Evolutionary conservation across 1,284 basidiomycete species (phyloP).

Genomic region (Boletus hoseneyae): DNA sequence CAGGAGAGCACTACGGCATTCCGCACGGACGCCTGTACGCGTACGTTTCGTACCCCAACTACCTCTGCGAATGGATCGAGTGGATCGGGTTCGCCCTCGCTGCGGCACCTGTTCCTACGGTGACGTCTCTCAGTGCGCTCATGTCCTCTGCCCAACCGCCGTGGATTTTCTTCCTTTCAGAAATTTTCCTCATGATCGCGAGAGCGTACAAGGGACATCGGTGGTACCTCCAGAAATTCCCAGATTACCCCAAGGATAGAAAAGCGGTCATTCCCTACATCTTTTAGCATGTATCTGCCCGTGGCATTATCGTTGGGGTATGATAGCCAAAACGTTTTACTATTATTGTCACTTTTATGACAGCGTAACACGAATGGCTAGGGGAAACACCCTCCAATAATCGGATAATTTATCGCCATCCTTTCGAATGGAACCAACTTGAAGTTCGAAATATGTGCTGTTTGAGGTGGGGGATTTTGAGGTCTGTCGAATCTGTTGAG

Average conservation of each 20-base stretch:
- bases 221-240: conserved; percentile 79
- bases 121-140: conserved; percentile 33
- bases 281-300: conserved; percentile 34
- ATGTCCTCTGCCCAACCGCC: conserved; percentile 54
- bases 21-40: conserved; percentile 79
- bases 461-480: too few relatives aligned
- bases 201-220: conserved; percentile 75
- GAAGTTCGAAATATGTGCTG: too few relatives aligned
- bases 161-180: conserved; percentile 72
- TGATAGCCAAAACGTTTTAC: too few relatives aligned
- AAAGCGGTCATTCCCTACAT: conserved; percentile 65
- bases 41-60: conserved; percentile 89
- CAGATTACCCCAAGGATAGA: conserved; percentile 62
- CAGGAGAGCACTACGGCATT: conserved; percentile 68
- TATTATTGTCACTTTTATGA: too few relatives aligned
- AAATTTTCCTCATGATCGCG: conserved; percentile 74
- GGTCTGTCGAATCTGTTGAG: too few relatives aligned
- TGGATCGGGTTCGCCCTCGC: conserved; percentile 81
- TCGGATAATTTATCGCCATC: too few relatives aligned
- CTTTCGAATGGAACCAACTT: too few relatives aligned
- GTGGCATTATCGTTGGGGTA: too few relatives aligned
- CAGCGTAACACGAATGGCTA: too few relatives aligned
- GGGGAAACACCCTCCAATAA: too few relatives aligned
- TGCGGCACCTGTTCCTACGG: conserved; percentile 41
- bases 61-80: conserved; percentile 89